Conservation (phyloP, 495 filamentous ascomycete species). For the Xylaria grammica region DNA sequence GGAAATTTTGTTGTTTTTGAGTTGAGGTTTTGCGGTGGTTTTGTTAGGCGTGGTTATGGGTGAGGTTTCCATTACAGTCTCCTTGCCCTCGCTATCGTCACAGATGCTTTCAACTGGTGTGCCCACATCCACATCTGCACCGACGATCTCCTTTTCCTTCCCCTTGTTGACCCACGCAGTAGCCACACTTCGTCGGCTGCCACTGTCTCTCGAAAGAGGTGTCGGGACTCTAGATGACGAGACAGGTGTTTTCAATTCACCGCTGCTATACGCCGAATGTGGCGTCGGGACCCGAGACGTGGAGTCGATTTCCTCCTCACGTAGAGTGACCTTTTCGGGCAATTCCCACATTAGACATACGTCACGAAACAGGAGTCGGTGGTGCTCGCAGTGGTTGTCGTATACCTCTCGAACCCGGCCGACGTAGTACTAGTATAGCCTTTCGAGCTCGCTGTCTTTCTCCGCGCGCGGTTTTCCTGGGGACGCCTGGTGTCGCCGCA, state of each 20-base stretch:
- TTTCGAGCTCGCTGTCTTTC: conserved; percentile 29
- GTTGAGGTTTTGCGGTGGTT: not conserved
- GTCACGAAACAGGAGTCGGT: conserved; percentile 32
- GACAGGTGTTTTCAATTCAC: not conserved
- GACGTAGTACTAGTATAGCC: conserved; percentile 37
- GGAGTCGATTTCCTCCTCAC: conserved; percentile 1
- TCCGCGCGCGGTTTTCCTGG: conserved; percentile 22
- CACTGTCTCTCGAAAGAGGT: not conserved
- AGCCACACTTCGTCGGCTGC: not conserved
- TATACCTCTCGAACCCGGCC: conserved; percentile 33
- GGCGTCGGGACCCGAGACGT: not conserved
- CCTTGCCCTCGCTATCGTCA: not conserved
- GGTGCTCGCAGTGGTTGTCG: conserved; percentile 35
- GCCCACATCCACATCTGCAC: not conserved
- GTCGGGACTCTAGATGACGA: not conserved
- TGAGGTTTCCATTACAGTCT: not conserved
- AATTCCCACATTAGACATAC: conserved; percentile 31
- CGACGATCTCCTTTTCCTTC: conserved; percentile 14
- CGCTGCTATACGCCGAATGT: not conserved
- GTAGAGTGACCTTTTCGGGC: conserved; percentile 29
- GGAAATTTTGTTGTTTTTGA: not conserved
- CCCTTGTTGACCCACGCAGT: not conserved
- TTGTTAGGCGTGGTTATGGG: not conserved
- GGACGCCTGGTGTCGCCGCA: conserved; percentile 24
- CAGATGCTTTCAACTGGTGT: not conserved